Evolutionary conservation across 2,329 filamentous ascomycete species (phyloP).

Genomic region (Keithomyces neogunnii): DNA sequence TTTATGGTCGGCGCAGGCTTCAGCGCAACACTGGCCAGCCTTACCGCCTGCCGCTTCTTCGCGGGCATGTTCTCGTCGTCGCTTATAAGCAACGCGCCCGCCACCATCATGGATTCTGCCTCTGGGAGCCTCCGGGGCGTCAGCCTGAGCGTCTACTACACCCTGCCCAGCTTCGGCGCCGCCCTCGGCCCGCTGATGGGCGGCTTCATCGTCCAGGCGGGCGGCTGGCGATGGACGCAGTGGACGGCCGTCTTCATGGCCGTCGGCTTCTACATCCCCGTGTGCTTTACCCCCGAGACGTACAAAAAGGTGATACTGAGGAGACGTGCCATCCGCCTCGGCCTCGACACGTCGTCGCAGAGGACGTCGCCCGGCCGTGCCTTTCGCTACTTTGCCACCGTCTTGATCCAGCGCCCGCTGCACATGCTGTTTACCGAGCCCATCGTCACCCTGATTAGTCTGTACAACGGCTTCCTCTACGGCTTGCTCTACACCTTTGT

Average conservation of each 20-base stretch:
- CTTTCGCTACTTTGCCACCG: slow-evolving; percentile 25
- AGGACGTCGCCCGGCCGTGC: slow-evolving; percentile 15
- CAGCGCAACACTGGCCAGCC: slow-evolving; percentile 59
- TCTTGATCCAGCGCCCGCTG: slow-evolving; percentile 54
- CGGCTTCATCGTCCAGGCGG: slow-evolving; percentile 55
- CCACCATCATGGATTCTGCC: slow-evolving; percentile 51
- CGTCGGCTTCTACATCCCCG: slow-evolving; percentile 44
- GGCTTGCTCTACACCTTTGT: slow-evolving; percentile 53
- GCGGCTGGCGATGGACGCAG: slow-evolving; percentile 56
- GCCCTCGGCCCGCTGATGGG: slow-evolving; percentile 55
- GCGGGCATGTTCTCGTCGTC: slow-evolving; percentile 54
- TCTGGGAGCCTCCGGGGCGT: slow-evolving; percentile 19
- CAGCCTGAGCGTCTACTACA: slow-evolving; percentile 56
- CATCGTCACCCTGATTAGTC: slow-evolving; percentile 55
- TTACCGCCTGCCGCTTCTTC: slow-evolving; percentile 65
- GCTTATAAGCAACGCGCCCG: slow-evolving; percentile 53
- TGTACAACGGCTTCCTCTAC: slow-evolving; percentile 59
- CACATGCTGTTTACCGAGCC: slow-evolving; percentile 62
- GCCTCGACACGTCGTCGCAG: slow-evolving; percentile 17
- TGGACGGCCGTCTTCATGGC: slow-evolving; percentile 29
- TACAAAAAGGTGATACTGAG: slow-evolving; percentile 51
- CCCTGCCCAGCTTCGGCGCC: slow-evolving; percentile 58
- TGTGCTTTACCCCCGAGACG: slow-evolving; percentile 52
- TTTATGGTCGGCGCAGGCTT: slow-evolving; percentile 64
- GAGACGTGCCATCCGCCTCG: slow-evolving; percentile 31